Conservation (phyloP, 495 filamentous ascomycete genomes). For the Cladorrhinum samala region DNA sequence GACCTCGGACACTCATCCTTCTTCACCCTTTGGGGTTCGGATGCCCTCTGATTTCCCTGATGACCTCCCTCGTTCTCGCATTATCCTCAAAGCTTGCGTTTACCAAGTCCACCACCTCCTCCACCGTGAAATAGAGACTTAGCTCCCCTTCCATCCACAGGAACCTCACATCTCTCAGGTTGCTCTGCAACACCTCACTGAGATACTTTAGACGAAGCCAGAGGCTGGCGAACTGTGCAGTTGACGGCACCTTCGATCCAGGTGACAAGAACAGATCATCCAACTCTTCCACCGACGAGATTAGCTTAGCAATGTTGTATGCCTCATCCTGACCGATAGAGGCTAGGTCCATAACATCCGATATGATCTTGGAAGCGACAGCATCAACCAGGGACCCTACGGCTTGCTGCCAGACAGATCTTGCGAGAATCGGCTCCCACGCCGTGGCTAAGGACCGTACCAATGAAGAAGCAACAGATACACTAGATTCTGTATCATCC, state of each 20-base stretch:
- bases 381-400: slow-evolving; percentile 78
- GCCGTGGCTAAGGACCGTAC: slow-evolving; percentile 61
- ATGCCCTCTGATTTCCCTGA: slow-evolving; percentile 66
- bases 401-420: slow-evolving; percentile 76
- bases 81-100: slow-evolving; percentile 87
- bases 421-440: slow-evolving; percentile 77
- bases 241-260: slow-evolving; percentile 50
- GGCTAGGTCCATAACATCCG: slow-evolving; percentile 77
- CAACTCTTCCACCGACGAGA: slow-evolving; percentile 60
- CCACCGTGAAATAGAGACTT: slow-evolving; percentile 71
- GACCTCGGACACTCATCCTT: too few species aligned
- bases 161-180: slow-evolving; percentile 79
- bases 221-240: slow-evolving; percentile 68
- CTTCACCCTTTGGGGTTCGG: slow-evolving; percentile 26
- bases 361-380: slow-evolving; percentile 70
- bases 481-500: slow-evolving; percentile 62
- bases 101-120: slow-evolving; percentile 85
- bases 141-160: slow-evolving; percentile 84
- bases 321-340: slow-evolving; percentile 87
- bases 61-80: slow-evolving; percentile 64
- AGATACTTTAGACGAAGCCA: slow-evolving; percentile 93
- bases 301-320: slow-evolving; percentile 65
- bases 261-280: slow-evolving; percentile 67
- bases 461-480: slow-evolving; percentile 60
- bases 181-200: slow-evolving; percentile 81